Evolutionary conservation across 352 stramenopile species (phyloP), one percentile per base, ranked within the genome.

Genomic region (Globisporangium takayamanum): DNA sequence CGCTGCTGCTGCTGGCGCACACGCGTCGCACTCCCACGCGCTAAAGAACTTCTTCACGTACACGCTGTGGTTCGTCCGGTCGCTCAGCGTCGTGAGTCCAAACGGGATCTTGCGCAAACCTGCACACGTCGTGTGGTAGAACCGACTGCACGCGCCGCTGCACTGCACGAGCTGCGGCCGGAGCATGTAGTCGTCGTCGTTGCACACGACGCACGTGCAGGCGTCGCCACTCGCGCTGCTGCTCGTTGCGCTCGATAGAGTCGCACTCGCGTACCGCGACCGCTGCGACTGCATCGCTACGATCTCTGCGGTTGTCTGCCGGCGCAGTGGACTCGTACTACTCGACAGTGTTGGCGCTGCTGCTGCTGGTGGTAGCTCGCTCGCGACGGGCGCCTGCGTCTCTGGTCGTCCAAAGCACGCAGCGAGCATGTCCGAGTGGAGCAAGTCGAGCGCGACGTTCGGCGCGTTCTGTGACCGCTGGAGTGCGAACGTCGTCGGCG

Each of bases 11-110:
- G 53, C 52, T 12, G 74, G 56, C 14, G 67, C 52, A 25, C 84
- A 94, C 1, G 59, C 57, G 53, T 89, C 70, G 50, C 84, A 94
- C 51, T 87, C 73, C 84, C 84, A 94, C 0, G 63, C 70, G 25
- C 71, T 87, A 36, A 94, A 92, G 65, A 89, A 92, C 63, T 94
- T 94, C 53, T 88, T 90, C 8, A 92, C 68, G 41, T 94, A 94
- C 4, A 86, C 72, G 8, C 62, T 65, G 54, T 92, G 84, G 49
- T 94, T 92, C 12, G 82, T 89, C 22, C 84, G 74, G 55, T 94
- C 84, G 56, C 77, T 92, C 51, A 90, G 69, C 2, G 82, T 94
- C n/a, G 80, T 91, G 44, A 94, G 62, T 1, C 84, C 82, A 49
- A 94, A 94, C 7, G 81, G 84, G 33, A 94, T 90, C 51, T 88